Conservation (phyloP, 441 rosid species). For the Arabidopsis hybrid region DNA sequence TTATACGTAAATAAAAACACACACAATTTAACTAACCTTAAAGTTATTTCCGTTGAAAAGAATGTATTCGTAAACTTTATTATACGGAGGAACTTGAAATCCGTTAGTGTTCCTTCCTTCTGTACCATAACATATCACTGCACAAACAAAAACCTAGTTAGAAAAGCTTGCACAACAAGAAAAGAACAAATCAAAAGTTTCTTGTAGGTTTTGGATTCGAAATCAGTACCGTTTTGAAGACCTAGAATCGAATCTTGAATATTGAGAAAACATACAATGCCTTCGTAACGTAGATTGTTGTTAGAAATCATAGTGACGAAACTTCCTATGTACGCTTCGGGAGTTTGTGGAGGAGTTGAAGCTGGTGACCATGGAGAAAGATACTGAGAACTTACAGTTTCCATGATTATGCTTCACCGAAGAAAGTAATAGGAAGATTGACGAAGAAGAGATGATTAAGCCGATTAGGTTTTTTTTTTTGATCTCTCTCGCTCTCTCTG, state of each 20-base stretch:
- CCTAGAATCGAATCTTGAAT: background rate
- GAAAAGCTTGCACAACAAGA: background rate
- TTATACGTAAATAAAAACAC: too few relatives aligned
- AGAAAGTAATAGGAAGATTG: background rate
- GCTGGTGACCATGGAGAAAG: background rate
- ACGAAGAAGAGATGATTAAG: background rate
- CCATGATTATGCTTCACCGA: conserved; percentile 1
- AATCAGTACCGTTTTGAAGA: conserved; percentile 7
- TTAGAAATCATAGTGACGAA: background rate
- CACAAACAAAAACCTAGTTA: background rate
- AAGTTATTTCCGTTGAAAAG: background rate
- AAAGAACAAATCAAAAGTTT: background rate
- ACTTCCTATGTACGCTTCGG: conserved; percentile 1
- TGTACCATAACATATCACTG: conserved; percentile 16
- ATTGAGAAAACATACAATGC: background rate
- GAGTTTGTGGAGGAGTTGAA: background rate
- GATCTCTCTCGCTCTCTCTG: background rate
- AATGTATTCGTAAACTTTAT: background rate
- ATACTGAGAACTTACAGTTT: background rate
- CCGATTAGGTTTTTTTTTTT: conserved; percentile 8
- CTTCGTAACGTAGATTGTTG: background rate
- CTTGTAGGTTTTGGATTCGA: background rate
- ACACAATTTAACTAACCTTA: conserved; percentile 2
- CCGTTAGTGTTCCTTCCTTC: background rate
- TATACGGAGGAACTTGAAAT: background rate